These are phyloP conservation scores for Escovopsis sp. DNA, from an alignment of 2,329 filamentous ascomycete species.

Conservation along the genomic window DNA sequence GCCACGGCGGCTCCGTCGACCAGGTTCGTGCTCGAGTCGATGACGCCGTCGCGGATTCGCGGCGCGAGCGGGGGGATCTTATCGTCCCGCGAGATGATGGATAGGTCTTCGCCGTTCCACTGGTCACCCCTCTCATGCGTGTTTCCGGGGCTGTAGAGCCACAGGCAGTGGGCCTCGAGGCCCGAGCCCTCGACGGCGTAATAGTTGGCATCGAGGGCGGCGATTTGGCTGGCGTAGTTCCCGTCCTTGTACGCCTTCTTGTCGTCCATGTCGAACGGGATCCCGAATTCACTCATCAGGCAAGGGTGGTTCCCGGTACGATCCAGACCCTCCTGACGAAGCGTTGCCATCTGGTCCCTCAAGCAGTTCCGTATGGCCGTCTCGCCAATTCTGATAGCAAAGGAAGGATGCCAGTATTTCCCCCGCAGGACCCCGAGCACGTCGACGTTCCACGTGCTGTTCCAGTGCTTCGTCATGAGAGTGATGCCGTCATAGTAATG, in stretches of 20 bases:
- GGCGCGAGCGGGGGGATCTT: conserved; percentile 40
- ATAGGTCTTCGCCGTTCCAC: conserved; percentile 96
- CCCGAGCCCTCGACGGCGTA: conserved; percentile 75
- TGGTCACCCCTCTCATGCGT: conserved; percentile 79
- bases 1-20: conserved; percentile 9
- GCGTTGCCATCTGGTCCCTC: conserved; percentile 67
- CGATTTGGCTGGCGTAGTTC: conserved; percentile 82
- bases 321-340: conserved; percentile 75
- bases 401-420: conserved; percentile 73
- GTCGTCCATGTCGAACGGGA: conserved; percentile 97
- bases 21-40: conserved; percentile 30
- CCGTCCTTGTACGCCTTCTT: conserved; percentile 91
- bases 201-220: conserved; percentile 91
- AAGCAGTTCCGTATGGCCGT: conserved; percentile 89
- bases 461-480: conserved; percentile 97
- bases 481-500: conserved; percentile 97
- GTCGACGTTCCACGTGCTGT: conserved; percentile 91
- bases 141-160: conserved; percentile 75
- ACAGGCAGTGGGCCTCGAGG: conserved; percentile 75
- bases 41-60: conserved; percentile 26
- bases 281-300: conserved; percentile 87
- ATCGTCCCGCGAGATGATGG: conserved; percentile 78
- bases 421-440: conserved; percentile 84
- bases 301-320: conserved; percentile 81
- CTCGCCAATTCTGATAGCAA: conserved; percentile 86